A percentile compares a stretch with the other conserved stretches of the same genome.
phyloP scores from a whole-genome alignment of 495 filamentous ascomycete species.

The Trichoderma gamsii region DNA sequence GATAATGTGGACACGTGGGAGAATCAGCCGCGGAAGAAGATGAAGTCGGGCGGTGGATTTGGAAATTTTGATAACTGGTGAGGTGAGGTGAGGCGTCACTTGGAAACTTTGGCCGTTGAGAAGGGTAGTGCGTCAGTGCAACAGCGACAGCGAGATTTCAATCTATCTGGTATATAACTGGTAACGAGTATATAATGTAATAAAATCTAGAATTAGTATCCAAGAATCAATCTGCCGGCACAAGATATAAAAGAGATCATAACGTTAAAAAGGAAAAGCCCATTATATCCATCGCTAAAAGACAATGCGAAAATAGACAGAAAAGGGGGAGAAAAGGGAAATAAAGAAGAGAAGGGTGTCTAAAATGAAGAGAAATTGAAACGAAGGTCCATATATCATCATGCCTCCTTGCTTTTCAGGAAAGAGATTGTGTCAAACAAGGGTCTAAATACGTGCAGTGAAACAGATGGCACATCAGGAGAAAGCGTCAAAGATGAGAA shows the following conservation, averaged over 20 bases:
- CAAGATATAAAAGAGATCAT: neutral
- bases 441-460: neutral
- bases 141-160: neutral
- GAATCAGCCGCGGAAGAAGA: slow-evolving; percentile 74
- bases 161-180: neutral
- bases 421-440: neutral
- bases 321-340: too few species aligned
- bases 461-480: slow-evolving; percentile 3
- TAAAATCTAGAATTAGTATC: neutral
- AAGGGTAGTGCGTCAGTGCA: neutral
- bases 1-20: slow-evolving; percentile 54
- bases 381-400: neutral
- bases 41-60: slow-evolving; percentile 76
- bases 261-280: neutral
- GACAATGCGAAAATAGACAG: too few species aligned
- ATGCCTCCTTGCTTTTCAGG: neutral
- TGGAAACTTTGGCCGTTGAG: too few species aligned
- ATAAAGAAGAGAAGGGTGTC: neutral
- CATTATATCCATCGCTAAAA: slow-evolving; percentile 7
- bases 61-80: slow-evolving; percentile 89
- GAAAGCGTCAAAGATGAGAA: neutral
- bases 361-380: neutral
- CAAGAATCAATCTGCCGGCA: neutral
- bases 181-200: neutral
- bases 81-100: neutral